phyloP scores from a whole-genome alignment of 179 eudicot species.

The Amaranthus tricolor region DNA sequence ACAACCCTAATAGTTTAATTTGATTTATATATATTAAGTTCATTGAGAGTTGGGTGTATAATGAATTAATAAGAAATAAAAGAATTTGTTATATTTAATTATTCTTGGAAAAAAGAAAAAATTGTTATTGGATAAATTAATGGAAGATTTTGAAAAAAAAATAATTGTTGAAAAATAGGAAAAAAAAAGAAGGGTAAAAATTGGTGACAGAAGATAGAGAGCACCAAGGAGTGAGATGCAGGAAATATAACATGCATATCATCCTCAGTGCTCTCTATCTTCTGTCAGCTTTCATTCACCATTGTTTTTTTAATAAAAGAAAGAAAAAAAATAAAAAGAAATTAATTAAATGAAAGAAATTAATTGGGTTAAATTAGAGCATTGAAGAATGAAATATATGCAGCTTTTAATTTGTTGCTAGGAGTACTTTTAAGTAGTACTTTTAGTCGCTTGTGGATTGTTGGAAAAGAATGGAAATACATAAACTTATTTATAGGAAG shows the following conservation, averaged over 20 bases:
- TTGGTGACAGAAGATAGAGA: conserved; percentile 44
- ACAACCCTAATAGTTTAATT: no score
- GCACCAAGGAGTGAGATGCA: conserved; percentile 40
- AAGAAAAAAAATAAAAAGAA: background rate
- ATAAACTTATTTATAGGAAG: conserved; percentile 33
- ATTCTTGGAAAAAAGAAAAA: no score
- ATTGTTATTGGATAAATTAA: no score
- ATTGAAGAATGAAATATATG: no score
- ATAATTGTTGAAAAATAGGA: background rate
- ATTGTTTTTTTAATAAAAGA: conserved; percentile 25
- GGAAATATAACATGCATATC: conserved; percentile 21
- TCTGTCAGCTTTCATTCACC: conserved; percentile 43
- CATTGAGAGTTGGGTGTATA: no score
- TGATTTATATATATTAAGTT: no score
- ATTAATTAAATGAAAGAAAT: no score
- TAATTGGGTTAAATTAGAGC: no score
- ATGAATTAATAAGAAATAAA: no score
- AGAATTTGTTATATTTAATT: no score
- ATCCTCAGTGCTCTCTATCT: conserved; percentile 47
- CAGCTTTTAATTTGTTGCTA: no score
- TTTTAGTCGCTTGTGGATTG: background rate
- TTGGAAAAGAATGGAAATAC: conserved; percentile 9
- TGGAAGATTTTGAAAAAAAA: background rate
- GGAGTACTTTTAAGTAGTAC: background rate
- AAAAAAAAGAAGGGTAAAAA: conserved; percentile 19